Conservation (phyloP, 345 rosid species). For the Eucalyptus erythrocorys region DNA sequence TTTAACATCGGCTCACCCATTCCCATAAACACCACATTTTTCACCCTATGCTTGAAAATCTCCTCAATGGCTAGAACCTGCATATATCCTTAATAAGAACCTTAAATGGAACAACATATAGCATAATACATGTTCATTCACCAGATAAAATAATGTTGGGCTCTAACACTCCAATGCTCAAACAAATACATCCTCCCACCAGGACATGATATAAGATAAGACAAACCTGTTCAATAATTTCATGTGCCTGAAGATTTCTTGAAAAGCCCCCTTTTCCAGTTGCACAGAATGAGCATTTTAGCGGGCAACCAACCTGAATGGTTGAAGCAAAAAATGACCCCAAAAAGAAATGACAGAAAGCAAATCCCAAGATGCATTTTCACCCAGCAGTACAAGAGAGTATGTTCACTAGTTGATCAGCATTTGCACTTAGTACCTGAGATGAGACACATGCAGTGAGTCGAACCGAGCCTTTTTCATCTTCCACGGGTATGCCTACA, state of each 20-base stretch:
- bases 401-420: neutral
- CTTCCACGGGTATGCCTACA: slow-evolving; percentile 88
- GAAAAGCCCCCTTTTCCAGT: slow-evolving; percentile 97
- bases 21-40: slow-evolving; percentile 97
- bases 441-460: slow-evolving; percentile 96
- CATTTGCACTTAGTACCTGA: slow-evolving; percentile 36
- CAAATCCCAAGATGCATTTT: neutral
- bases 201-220: neutral
- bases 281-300: slow-evolving; percentile 97
- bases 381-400: neutral
- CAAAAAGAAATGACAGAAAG: neutral
- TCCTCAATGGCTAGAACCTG: slow-evolving; percentile 94
- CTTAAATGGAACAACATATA: neutral
- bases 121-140: neutral
- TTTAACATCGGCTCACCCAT: slow-evolving; percentile 99
- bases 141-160: neutral
- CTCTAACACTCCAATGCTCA: neutral
- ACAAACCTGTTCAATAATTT: slow-evolving; percentile 82
- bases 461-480: slow-evolving; percentile 67
- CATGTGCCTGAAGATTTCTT: slow-evolving; percentile 83
- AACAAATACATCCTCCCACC: neutral
- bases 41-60: slow-evolving; percentile 79
- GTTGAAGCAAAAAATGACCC: neutral
- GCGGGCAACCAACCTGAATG: slow-evolving; percentile 88
- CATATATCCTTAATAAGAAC: neutral